These are phyloP conservation scores for Mucor plumbeus DNA, from an alignment of 371 early-diverging fungal genomes.

Conservation along the genomic window DNA sequence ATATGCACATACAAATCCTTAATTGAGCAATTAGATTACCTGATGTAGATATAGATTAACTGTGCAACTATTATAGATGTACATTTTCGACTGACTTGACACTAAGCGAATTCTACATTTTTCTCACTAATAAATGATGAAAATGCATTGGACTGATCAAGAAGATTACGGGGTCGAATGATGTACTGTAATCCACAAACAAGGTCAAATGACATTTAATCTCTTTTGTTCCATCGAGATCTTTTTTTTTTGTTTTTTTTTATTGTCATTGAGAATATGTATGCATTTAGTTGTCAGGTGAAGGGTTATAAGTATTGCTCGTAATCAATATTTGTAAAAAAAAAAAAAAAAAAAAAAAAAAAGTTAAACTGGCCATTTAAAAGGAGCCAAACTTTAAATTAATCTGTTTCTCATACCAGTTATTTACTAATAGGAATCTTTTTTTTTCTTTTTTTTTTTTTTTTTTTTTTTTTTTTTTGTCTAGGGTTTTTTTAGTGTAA, in stretches of 20 bases:
- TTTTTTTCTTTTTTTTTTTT: no score
- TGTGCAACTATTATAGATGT: not conserved
- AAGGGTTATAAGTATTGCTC: not conserved
- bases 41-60: conserved; percentile 1
- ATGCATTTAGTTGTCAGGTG: not conserved
- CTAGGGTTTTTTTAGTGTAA: no score
- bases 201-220: not conserved
- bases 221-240: not conserved
- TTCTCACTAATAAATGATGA: not conserved
- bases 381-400: not conserved
- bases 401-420: not conserved
- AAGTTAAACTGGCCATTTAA: not conserved
- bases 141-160: not conserved
- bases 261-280: not conserved
- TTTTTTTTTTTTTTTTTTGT: no score
- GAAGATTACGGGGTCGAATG: not conserved
- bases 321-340: not conserved
- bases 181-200: not conserved
- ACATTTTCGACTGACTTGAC: not conserved
- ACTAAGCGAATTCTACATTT: no score
- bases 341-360: no score
- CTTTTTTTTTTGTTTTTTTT: not conserved
- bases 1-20: not conserved
- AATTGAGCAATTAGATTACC: not conserved
- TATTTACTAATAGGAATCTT: no score